These are phyloP conservation scores for Hsuehochloa calcarea DNA, from an alignment of 176 grass and related monocot species.

Conservation along the genomic window DNA sequence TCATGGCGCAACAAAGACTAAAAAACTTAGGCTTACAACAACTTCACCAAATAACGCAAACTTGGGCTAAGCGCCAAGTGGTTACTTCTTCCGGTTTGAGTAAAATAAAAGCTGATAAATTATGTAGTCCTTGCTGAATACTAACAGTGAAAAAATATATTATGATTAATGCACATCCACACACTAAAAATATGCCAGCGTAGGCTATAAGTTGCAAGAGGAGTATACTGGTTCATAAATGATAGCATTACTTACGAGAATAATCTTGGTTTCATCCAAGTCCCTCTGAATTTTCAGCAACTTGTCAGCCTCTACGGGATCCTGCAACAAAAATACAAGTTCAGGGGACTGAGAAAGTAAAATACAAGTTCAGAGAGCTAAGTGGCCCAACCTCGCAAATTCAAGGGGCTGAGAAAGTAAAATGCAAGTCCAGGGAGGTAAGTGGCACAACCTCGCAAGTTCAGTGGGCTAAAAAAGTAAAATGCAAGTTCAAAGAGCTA, in stretches of 20 bases:
- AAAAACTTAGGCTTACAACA: background rate
- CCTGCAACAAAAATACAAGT: slow-evolving; percentile 30
- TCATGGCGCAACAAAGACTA: background rate
- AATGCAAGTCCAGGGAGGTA: too few relatives aligned
- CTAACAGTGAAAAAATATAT: background rate
- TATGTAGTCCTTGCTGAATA: background rate
- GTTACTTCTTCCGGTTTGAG: background rate
- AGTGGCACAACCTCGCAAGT: too few relatives aligned
- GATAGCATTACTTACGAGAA: slow-evolving; percentile 54
- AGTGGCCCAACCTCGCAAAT: too few relatives aligned
- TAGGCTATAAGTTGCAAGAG: background rate
- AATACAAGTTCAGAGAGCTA: too few relatives aligned
- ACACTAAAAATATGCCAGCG: background rate
- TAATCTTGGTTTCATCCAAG: slow-evolving; percentile 97
- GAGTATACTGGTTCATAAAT: background rate
- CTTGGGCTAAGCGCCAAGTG: background rate
- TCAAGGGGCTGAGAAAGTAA: too few relatives aligned
- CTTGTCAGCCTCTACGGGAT: slow-evolving; percentile 87
- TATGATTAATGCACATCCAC: background rate
- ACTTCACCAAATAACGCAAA: background rate
- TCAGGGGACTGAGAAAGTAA: too few relatives aligned
- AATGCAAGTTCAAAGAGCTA: too few relatives aligned
- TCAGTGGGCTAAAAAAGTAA: too few relatives aligned
- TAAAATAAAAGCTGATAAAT: background rate
- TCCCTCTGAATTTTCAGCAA: slow-evolving; percentile 87